Evolutionary conservation across 2,329 filamentous ascomycete genomes (phyloP).

Genomic region (Ascochyta viciae-villosae): DNA sequence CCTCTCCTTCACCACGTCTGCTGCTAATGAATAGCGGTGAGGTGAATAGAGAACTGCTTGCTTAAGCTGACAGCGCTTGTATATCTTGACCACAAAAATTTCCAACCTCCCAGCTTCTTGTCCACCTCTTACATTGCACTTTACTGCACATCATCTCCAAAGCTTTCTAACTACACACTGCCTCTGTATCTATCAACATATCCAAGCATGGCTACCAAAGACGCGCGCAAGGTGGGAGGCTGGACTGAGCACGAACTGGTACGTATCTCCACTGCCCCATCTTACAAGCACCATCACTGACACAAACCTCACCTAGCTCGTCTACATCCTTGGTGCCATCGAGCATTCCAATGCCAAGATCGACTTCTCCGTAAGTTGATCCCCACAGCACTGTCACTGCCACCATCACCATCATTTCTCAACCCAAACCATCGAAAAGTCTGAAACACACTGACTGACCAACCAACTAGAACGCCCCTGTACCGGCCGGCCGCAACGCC

Average conservation of each 20-base stretch:
- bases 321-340: slow-evolving; percentile 21
- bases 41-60: not conserved
- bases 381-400: not conserved
- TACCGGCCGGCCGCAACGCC: slow-evolving; percentile 22
- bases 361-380: slow-evolving; percentile 22
- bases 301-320: slow-evolving; percentile 20
- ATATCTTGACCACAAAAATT: not conserved
- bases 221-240: slow-evolving; percentile 4
- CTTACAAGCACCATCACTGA: too few relatives aligned
- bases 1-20: not conserved
- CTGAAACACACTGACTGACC: not conserved
- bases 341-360: slow-evolving; percentile 23
- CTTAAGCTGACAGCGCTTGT: not conserved
- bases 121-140: too few relatives aligned
- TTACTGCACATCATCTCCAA: too few relatives aligned
- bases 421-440: too few relatives aligned
- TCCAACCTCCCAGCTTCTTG: too few relatives aligned
- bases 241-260: slow-evolving; percentile 31
- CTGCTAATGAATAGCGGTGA: not conserved
- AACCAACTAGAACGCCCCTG: slow-evolving; percentile 24
- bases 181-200: not conserved
- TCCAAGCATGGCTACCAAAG: slow-evolving; percentile 14
- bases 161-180: too few relatives aligned
- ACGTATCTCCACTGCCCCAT: not conserved
- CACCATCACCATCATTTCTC: not conserved